Base-by-base conservation (phyloP, 2,329 filamentous ascomycete genomes). In the Blastomyces percursus region DNA sequence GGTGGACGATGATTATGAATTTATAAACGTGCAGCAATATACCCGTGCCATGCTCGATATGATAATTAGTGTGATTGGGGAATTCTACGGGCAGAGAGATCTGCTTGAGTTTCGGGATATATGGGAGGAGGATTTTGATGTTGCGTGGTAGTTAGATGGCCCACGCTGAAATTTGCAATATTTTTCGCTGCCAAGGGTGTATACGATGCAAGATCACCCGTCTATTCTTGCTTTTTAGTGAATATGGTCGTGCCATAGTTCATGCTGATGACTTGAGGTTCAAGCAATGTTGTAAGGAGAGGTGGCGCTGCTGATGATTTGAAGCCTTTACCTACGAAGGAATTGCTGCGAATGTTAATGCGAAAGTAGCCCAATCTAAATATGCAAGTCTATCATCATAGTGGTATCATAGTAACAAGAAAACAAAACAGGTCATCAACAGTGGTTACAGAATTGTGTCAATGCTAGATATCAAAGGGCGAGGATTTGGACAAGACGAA, bases 41-140 rank as follows among this genome's bases (percentile, higher is more conserved):
- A 72, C 69, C 21, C 80, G 83, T 35, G 87, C 86, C n/a, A 91
- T 91, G 50, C 80, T 96, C 42, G 92, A 95, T 75, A 96, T 96
- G 90, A 90, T 96, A 61, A 79, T 96, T 67, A 94, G 90, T 0
- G 82, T 96, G 44, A 87, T 89, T 57, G 92, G 91, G 69, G 91
- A 96, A 75, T 85, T 89, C 67, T 97, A 92, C 75, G 91, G 93
- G 1, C 93, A 97, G 76, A 82, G 87, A 66, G 93, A 97, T 74
- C 76, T 96, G 65, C 81, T 96, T 58, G 85, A 89, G 69, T 89
- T 87, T 65, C 83, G 91, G 63, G 83, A 87, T 63, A 63, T 75
- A 21, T 84, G 82, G 81, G 66, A 70, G 44, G 69, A 69, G 54
- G 63, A 56, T 16, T 48, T 48, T 19, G 27, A 35, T 50, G 3